These are phyloP conservation scores for Pycnococcus provasolii DNA, from an alignment of 139 green algal genomes.

Conservation along the genomic window DNA sequence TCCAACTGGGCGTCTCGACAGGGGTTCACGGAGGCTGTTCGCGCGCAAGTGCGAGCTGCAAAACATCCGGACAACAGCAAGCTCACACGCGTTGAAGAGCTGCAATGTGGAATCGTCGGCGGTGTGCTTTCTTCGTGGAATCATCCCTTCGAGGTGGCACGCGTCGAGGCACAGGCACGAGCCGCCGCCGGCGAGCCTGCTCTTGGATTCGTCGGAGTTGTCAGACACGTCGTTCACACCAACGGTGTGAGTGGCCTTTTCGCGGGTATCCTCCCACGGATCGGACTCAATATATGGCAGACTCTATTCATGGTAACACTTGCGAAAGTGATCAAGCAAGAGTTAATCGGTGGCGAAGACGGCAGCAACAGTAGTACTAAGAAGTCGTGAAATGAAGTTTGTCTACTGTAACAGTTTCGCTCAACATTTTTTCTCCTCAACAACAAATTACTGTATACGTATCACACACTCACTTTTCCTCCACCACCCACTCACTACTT, in stretches of 20 bases:
- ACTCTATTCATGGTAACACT: slow-evolving; percentile 41
- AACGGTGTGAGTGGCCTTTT: slow-evolving; percentile 34
- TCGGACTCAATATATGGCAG: slow-evolving; percentile 36
- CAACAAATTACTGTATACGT: too few species aligned
- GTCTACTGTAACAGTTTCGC: too few species aligned
- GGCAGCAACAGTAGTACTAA: too few species aligned
- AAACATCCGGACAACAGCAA: slow-evolving; percentile 26
- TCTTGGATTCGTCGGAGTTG: slow-evolving; percentile 22
- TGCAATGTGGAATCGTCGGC: slow-evolving; percentile 24
- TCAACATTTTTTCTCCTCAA: too few species aligned
- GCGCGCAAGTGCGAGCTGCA: slow-evolving; percentile 17
- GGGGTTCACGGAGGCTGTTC: slow-evolving; percentile 37
- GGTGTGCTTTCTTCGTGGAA: slow-evolving; percentile 38
- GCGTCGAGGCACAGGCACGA: slow-evolving; percentile 33
- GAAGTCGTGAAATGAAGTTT: too few species aligned
- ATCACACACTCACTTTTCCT: too few species aligned
- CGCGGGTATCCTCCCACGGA: slow-evolving; percentile 31
- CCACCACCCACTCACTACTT: too few species aligned
- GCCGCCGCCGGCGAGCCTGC: slow-evolving; percentile 13
- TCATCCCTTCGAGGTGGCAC: slow-evolving; percentile 39
- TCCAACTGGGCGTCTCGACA: slow-evolving; percentile 40
- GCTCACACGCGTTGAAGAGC: slow-evolving; percentile 29
- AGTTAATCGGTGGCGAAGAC: neutral
- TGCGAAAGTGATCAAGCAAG: slow-evolving; percentile 32
- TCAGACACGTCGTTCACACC: slow-evolving; percentile 18